These are phyloP conservation scores for Ogataea thermomethanolica DNA, from an alignment of 805 yeast species.

Conservation along the genomic window DNA sequence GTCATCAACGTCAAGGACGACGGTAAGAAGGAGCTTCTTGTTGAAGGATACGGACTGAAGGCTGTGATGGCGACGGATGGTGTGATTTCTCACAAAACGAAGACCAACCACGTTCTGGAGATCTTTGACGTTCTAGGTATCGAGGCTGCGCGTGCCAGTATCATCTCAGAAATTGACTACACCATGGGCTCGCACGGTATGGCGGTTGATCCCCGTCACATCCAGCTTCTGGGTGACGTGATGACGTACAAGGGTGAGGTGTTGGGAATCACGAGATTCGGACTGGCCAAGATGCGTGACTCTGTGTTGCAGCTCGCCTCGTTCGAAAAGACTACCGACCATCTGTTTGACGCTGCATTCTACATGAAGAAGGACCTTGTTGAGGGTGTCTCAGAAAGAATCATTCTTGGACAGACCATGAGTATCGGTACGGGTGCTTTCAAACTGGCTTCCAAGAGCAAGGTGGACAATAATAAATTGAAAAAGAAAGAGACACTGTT, in stretches of 20 bases:
- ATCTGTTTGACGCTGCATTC: slow-evolving; percentile 95
- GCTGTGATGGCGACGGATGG: slow-evolving; percentile 98
- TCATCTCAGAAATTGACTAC: slow-evolving; percentile 90
- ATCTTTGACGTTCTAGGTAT: slow-evolving; percentile 88
- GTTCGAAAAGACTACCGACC: slow-evolving; percentile 97
- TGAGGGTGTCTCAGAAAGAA: slow-evolving; percentile 98
- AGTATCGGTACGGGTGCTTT: slow-evolving; percentile 96
- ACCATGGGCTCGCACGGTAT: slow-evolving; percentile 99
- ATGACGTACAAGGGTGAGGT: slow-evolving; percentile 99
- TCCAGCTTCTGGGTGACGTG: slow-evolving; percentile 94
- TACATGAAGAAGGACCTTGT: slow-evolving; percentile 94
- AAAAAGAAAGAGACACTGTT: slow-evolving; percentile 44
- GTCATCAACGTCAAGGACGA: slow-evolving; percentile 90
- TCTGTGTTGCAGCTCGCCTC: slow-evolving; percentile 95
- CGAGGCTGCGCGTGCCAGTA: slow-evolving; percentile 94
- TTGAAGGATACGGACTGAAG: slow-evolving; percentile 95
- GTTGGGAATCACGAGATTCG: slow-evolving; percentile 95
- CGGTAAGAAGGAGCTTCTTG: slow-evolving; percentile 83
- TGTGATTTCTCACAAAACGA: slow-evolving; percentile 80
- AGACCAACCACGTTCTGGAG: slow-evolving; percentile 90
- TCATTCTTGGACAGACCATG: slow-evolving; percentile 97
- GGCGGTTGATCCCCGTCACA: slow-evolving; percentile 99
- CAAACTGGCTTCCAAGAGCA: slow-evolving; percentile 66
- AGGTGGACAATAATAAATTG: slow-evolving; percentile 35
- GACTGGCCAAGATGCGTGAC: slow-evolving; percentile 97